Conservation (phyloP, 768 basidiomycete genomes). For the Cyathus striatus region DNA sequence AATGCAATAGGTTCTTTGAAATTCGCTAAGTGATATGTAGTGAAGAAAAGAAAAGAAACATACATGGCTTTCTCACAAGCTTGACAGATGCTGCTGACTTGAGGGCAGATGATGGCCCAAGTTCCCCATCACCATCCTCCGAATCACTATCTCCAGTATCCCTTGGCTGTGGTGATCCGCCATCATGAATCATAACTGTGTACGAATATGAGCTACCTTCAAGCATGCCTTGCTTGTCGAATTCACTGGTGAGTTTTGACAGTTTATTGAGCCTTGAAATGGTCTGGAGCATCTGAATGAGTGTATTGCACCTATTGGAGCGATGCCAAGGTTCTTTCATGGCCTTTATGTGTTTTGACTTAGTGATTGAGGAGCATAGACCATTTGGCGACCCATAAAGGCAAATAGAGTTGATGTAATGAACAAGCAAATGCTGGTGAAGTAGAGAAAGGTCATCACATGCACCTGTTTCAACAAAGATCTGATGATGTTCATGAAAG, state of each 20-base stretch:
- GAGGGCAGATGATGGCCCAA: neutral
- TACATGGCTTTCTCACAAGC: neutral
- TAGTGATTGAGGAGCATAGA: neutral
- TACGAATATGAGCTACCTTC: neutral
- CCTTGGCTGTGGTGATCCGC: no score
- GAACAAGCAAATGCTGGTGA: neutral
- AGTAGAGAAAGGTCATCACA: neutral
- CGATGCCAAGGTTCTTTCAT: neutral
- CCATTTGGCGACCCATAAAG: neutral
- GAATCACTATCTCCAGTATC: no score
- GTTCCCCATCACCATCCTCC: conserved; percentile 2
- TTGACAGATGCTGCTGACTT: no score
- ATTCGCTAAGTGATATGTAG: neutral
- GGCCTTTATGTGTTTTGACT: neutral
- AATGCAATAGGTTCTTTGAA: no score
- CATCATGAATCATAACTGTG: neutral
- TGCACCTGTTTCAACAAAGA: neutral
- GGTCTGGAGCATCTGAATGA: neutral
- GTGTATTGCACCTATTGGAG: neutral
- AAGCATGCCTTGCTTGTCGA: neutral
- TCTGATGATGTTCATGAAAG: neutral
- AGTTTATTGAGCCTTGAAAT: neutral
- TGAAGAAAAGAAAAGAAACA: neutral
- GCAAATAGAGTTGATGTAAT: neutral
- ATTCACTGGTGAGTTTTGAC: neutral